These are phyloP conservation scores for Chalciporus sp. DNA, from an alignment of 1,284 basidiomycete genomes.

Conservation along the genomic window DNA sequence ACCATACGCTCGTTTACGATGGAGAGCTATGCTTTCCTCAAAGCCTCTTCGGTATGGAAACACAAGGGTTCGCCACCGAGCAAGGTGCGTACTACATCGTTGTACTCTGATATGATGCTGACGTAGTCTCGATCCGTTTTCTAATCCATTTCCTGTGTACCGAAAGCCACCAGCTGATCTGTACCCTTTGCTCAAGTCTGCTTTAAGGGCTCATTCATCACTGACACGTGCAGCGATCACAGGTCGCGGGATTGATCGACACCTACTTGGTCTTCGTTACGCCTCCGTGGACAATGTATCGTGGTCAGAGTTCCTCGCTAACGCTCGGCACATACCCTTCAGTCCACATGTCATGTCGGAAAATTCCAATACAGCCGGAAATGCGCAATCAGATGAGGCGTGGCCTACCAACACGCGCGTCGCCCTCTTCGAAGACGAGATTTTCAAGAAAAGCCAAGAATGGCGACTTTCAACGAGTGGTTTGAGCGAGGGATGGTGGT, in stretches of 20 bases:
- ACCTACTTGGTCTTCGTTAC: slow-evolving; percentile 84
- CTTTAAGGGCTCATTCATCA: slow-evolving; percentile 73
- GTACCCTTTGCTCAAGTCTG: slow-evolving; percentile 52
- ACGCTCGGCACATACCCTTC: neutral
- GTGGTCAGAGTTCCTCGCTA: slow-evolving; percentile 26
- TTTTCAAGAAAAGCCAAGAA: slow-evolving; percentile 77
- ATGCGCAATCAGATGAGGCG: neutral
- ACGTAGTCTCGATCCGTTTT: neutral
- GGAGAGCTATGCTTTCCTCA: slow-evolving; percentile 78
- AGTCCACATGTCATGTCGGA: slow-evolving; percentile 15
- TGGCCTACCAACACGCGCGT: slow-evolving; percentile 32
- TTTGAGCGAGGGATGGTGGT: slow-evolving; percentile 83
- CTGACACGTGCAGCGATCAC: slow-evolving; percentile 82
- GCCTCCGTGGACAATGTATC: slow-evolving; percentile 51
- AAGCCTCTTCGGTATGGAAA: slow-evolving; percentile 21
- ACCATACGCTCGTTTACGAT: slow-evolving; percentile 82
- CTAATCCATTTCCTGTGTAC: neutral
- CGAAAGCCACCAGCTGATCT: slow-evolving; percentile 22
- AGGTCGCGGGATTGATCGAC: slow-evolving; percentile 90
- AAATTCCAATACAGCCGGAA: slow-evolving; percentile 28
- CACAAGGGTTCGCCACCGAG: slow-evolving; percentile 1
- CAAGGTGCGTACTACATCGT: slow-evolving; percentile 16
- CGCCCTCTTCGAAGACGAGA: slow-evolving; percentile 74
- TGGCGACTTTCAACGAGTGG: slow-evolving; percentile 96
- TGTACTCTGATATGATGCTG: neutral